Percentiles rank a stretch among this genome's conserved stretches.
Conservation (phyloP, 176 grass and related monocot species). For the Poa pratensis region DNA sequence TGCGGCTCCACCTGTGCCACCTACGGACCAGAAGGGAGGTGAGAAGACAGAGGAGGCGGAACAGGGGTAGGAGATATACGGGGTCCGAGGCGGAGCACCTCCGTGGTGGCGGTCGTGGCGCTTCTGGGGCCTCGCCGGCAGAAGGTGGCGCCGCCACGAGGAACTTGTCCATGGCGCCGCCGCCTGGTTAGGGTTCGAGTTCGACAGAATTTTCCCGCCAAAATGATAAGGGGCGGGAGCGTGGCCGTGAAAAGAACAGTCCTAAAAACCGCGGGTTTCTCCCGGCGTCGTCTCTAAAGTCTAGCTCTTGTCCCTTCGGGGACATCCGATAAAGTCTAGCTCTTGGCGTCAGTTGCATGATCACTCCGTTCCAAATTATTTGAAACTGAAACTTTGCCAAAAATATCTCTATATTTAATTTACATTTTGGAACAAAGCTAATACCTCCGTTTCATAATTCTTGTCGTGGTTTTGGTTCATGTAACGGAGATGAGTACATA, state of each 20-base stretch:
- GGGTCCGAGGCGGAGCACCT: slow-evolving; percentile 29
- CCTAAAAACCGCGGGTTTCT: neutral
- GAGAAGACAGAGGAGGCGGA: neutral
- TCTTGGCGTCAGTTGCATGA: no score
- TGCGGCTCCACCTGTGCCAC: slow-evolving; percentile 61
- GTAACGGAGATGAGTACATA: no score
- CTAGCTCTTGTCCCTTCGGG: no score
- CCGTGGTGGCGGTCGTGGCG: slow-evolving; percentile 14
- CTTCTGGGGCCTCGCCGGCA: slow-evolving; percentile 29
- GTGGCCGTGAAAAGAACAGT: neutral
- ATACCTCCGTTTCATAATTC: no score
- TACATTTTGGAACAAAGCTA: no score
- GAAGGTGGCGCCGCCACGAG: slow-evolving; percentile 43
- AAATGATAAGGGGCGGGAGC: neutral
- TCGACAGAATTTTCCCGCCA: slow-evolving; percentile 36
- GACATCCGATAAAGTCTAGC: no score
- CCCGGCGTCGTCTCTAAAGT: no score
- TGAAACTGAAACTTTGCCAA: no score
- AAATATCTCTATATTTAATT: no score
- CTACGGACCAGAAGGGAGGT: slow-evolving; percentile 8
- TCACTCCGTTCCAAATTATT: no score
- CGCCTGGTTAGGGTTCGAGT: slow-evolving; percentile 17
- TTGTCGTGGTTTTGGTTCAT: no score
- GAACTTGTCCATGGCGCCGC: slow-evolving; percentile 74
- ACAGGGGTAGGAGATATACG: neutral